A percentile compares a stretch with the other conserved stretches of the same genome.
Evolutionary conservation across 2,329 filamentous ascomycete species (phyloP).

Genomic region (Didymella arachidicola): DNA sequence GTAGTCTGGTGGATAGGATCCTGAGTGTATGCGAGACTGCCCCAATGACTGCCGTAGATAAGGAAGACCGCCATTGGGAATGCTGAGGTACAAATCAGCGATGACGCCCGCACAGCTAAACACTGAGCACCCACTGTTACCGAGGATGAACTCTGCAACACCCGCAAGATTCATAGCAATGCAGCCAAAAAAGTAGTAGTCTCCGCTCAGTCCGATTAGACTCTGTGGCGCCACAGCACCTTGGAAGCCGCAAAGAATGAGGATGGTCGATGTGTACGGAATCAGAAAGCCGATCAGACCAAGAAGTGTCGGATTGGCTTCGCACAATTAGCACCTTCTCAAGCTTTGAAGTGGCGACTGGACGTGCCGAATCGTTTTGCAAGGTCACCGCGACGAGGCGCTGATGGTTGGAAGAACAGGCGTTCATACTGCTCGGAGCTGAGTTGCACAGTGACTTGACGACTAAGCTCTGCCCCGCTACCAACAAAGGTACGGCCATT

Average conservation of each 20-base stretch:
- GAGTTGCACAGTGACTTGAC: conserved; percentile 31
- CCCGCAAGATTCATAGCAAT: conserved; percentile 33
- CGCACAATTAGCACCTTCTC: neutral
- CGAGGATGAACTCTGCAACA: conserved; percentile 32
- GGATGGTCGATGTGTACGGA: conserved; percentile 32
- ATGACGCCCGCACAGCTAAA: neutral
- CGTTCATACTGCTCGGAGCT: conserved; percentile 35
- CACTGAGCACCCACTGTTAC: conserved; percentile 24
- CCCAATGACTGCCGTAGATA: conserved; percentile 34
- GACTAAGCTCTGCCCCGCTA: conserved; percentile 24
- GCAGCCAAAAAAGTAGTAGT: conserved; percentile 35
- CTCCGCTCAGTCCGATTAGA: conserved; percentile 30
- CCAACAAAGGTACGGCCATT: conserved; percentile 17
- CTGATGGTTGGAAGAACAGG: conserved; percentile 36
- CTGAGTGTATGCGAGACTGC: conserved; percentile 31
- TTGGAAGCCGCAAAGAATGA: conserved; percentile 33
- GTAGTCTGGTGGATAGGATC: conserved; percentile 30
- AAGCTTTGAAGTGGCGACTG: no score
- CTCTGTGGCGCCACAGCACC: conserved; percentile 30
- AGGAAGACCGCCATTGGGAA: conserved; percentile 37
- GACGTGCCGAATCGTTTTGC: conserved; percentile 30
- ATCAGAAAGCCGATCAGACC: conserved; percentile 31
- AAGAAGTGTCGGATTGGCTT: conserved; percentile 32
- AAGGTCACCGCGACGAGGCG: conserved; percentile 30
- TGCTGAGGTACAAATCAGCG: conserved; percentile 15